A percentile compares a stretch with the other conserved stretches of the same genome.
phyloP scores from a whole-genome alignment of 1,284 basidiomycete genomes.

The Athelia psychrophila region DNA sequence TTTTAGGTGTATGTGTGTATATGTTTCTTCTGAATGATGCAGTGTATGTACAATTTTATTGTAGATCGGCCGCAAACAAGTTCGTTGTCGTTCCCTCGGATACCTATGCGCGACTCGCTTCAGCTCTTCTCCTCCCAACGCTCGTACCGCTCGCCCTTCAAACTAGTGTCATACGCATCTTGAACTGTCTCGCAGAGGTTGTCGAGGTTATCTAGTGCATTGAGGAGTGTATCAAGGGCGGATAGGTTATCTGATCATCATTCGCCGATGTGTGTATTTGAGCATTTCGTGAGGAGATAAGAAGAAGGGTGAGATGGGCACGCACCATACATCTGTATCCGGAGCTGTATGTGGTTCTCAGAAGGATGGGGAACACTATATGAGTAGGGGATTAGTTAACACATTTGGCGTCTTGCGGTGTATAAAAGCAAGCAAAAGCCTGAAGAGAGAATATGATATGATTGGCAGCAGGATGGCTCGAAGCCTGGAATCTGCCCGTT shows the following conservation, averaged over 20 bases:
- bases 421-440: not conserved
- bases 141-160: slow-evolving; percentile 53
- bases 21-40: too few species aligned
- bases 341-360: slow-evolving; percentile 92
- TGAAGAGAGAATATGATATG: not conserved
- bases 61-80: too few species aligned
- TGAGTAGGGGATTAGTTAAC: slow-evolving; percentile 1
- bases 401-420: not conserved
- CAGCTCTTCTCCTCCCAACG: slow-evolving; percentile 68
- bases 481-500: not conserved
- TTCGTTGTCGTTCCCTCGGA: too few species aligned
- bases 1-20: too few species aligned
- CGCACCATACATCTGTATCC: slow-evolving; percentile 99
- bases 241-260: slow-evolving; percentile 67
- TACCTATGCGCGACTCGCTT: slow-evolving; percentile 8
- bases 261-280: not conserved
- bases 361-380: slow-evolving; percentile 90
- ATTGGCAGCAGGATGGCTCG: not conserved
- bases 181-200: slow-evolving; percentile 69
- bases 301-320: slow-evolving; percentile 12
- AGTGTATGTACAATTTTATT: too few species aligned
- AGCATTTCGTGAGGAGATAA: not conserved
- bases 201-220: slow-evolving; percentile 75
- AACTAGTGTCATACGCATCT: slow-evolving; percentile 58
- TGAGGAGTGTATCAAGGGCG: slow-evolving; percentile 74